These are phyloP conservation scores for Balansia obtecta DNA, from an alignment of 2,329 filamentous ascomycete species.

Conservation along the genomic window DNA sequence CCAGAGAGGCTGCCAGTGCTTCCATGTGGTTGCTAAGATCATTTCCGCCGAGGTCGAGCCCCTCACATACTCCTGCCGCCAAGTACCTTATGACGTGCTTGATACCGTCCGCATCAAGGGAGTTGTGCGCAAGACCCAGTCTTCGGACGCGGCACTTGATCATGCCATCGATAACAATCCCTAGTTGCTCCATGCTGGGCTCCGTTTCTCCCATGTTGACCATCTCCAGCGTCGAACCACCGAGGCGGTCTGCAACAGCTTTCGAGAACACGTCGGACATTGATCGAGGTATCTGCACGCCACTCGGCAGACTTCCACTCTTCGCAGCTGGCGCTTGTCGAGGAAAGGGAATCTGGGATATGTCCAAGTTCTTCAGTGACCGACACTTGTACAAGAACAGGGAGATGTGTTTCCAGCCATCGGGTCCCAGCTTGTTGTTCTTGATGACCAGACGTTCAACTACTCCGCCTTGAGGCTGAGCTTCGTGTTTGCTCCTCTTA, in stretches of 20 bases:
- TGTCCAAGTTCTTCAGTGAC: constrained; percentile 72
- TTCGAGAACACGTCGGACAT: constrained; percentile 55
- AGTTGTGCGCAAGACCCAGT: constrained; percentile 73
- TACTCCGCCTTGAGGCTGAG: constrained; percentile 50
- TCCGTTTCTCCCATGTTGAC: constrained; percentile 73
- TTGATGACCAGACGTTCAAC: constrained; percentile 81
- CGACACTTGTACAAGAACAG: constrained; percentile 85
- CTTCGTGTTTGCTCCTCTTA: constrained; percentile 30
- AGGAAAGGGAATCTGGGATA: constrained; percentile 77
- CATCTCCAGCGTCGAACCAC: constrained; percentile 65
- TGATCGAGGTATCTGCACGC: constrained; percentile 20
- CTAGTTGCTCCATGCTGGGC: constrained; percentile 57
- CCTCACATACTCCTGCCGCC: constrained; percentile 65
- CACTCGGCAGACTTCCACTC: constrained; percentile 20
- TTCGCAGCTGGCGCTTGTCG: constrained; percentile 19
- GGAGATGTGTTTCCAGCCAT: constrained; percentile 86
- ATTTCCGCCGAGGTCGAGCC: constrained; percentile 81
- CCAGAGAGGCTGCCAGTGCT: constrained; percentile 38
- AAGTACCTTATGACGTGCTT: constrained; percentile 68
- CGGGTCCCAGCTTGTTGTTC: constrained; percentile 77
- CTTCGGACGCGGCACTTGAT: constrained; percentile 64
- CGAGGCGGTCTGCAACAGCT: constrained; percentile 65
- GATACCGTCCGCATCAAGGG: constrained; percentile 61
- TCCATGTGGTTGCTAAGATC: constrained; percentile 47
- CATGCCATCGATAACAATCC: constrained; percentile 69